phyloP scores from a whole-genome alignment of 2,329 filamentous ascomycete genomes.

The Epichloe typhina region DNA sequence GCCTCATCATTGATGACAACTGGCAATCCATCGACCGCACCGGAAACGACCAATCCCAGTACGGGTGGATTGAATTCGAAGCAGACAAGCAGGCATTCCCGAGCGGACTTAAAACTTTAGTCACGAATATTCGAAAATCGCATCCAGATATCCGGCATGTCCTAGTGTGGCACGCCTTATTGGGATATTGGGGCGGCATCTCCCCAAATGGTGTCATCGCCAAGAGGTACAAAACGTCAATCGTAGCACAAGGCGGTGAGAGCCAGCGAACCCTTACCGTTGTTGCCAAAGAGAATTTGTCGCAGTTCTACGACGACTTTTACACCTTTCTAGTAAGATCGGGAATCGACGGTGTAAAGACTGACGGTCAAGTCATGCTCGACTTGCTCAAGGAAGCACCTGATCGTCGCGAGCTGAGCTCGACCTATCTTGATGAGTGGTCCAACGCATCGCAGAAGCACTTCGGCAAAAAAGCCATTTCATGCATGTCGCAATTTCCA shows the following conservation, averaged over 20 bases:
- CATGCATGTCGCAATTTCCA: constrained; percentile 89
- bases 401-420: constrained; percentile 58
- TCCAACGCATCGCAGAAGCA: constrained; percentile 61
- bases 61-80: constrained; percentile 73
- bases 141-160: constrained; percentile 68
- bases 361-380: constrained; percentile 82
- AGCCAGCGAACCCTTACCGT: constrained; percentile 41
- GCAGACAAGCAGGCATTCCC: constrained; percentile 72
- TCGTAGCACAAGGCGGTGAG: constrained; percentile 42
- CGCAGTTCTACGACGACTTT: constrained; percentile 77
- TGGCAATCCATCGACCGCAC: constrained; percentile 65
- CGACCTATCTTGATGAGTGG: constrained; percentile 78
- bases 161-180: constrained; percentile 85
- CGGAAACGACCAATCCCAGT: constrained; percentile 38
- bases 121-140: constrained; percentile 53
- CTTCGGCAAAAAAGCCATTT: constrained; percentile 67
- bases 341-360: constrained; percentile 81
- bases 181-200: constrained; percentile 87
- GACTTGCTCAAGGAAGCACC: constrained; percentile 59
- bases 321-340: constrained; percentile 64
- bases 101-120: constrained; percentile 57
- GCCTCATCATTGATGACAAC: constrained; percentile 91
- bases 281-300: constrained; percentile 61
- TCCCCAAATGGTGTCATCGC: constrained; percentile 62
- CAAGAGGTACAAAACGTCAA: constrained; percentile 62